These are phyloP conservation scores for Sporodiniella umbellata DNA, from an alignment of 371 early-diverging fungal genomes.

Conservation along the genomic window DNA sequence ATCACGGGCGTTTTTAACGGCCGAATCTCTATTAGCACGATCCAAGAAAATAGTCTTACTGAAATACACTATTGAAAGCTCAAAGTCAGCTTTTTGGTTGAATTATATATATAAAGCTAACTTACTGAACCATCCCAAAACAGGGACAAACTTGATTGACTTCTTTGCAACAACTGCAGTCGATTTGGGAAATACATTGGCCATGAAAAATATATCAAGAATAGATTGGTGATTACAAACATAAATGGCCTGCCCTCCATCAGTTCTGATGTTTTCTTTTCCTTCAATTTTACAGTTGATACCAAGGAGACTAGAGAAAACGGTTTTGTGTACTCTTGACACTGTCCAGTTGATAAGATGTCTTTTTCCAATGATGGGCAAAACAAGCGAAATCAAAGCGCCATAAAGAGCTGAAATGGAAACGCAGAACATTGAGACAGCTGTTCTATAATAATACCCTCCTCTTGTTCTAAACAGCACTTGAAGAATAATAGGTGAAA, in stretches of 20 bases:
- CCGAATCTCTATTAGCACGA: slow-evolving; percentile 76
- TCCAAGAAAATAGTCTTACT: slow-evolving; percentile 85
- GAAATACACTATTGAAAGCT: slow-evolving; percentile 55
- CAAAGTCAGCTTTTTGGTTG: neutral
- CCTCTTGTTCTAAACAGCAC: slow-evolving; percentile 28
- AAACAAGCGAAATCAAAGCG: slow-evolving; percentile 37
- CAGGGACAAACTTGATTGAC: slow-evolving; percentile 71
- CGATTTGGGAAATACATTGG: slow-evolving; percentile 66
- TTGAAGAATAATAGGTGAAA: slow-evolving; percentile 15
- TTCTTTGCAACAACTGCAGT: slow-evolving; percentile 80
- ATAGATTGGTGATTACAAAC: slow-evolving; percentile 88
- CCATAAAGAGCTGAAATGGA: slow-evolving; percentile 36
- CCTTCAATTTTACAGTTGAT: slow-evolving; percentile 62
- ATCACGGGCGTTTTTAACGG: slow-evolving; percentile 76
- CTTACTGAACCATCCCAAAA: slow-evolving; percentile 87
- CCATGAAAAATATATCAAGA: slow-evolving; percentile 76
- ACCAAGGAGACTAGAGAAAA: slow-evolving; percentile 52
- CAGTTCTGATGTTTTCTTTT: slow-evolving; percentile 46
- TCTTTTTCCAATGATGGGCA: slow-evolving; percentile 47
- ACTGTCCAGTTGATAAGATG: slow-evolving; percentile 63
- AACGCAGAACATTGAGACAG: slow-evolving; percentile 23
- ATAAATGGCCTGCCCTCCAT: slow-evolving; percentile 58
- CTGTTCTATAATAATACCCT: slow-evolving; percentile 30
- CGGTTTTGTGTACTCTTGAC: slow-evolving; percentile 47
- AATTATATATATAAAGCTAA: slow-evolving; percentile 4